Conservation (phyloP, 2,329 filamentous ascomycete species). For the Arachnopeziza araneosa region DNA sequence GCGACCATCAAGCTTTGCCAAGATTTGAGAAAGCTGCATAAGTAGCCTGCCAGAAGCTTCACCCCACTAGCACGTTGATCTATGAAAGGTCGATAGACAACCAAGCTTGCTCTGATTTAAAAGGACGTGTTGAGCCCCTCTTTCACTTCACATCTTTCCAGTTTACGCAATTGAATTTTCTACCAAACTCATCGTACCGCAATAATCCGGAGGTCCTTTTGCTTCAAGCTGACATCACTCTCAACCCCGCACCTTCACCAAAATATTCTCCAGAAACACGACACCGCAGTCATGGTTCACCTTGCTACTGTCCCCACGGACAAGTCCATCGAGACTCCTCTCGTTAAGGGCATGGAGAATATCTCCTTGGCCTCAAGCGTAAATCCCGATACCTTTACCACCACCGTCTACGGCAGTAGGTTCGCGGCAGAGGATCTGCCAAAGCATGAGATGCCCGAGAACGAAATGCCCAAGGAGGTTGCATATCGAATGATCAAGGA, state of each 20-base stretch:
- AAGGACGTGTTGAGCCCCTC: neutral
- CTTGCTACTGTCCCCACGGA: conserved; percentile 36
- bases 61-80: neutral
- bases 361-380: conserved; percentile 34
- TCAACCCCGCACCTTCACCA: neutral
- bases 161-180: neutral
- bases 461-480: conserved; percentile 83
- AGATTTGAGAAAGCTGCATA: conserved; percentile 8
- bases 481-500: conserved; percentile 98
- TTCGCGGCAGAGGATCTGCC: conserved; percentile 80
- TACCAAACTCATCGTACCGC: neutral
- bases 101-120: neutral
- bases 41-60: too few relatives aligned
- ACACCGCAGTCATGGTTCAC: conserved; percentile 40
- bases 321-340: conserved; percentile 13
- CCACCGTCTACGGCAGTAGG: conserved; percentile 71
- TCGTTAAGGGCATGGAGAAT: conserved; percentile 40
- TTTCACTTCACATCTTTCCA: neutral
- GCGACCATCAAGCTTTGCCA: conserved; percentile 6
- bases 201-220: neutral
- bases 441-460: conserved; percentile 78
- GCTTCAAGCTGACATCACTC: neutral
- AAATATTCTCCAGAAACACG: neutral
- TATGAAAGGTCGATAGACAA: neutral
- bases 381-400: conserved; percentile 25